Percentiles rank a stretch among this genome's conserved stretches.
These are phyloP conservation scores for Phalaenopsis aphrodite DNA, from an alignment of 106 monocot species.

Conservation along the genomic window DNA sequence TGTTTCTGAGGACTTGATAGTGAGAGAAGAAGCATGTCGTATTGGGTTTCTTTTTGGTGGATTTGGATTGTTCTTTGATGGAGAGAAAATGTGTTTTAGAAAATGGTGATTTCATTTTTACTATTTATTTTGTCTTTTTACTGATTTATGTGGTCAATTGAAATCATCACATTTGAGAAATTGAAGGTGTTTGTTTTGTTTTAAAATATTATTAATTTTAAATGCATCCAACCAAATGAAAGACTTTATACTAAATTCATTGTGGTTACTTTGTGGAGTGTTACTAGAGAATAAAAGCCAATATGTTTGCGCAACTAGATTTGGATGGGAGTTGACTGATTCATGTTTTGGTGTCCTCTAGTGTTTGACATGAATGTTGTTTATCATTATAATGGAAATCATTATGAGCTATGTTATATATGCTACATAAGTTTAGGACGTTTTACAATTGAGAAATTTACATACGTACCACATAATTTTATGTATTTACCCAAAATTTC, in stretches of 20 bases:
- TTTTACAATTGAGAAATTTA: not conserved
- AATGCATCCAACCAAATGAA: not conserved
- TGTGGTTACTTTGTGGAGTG: not conserved
- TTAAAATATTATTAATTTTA: not conserved
- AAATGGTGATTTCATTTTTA: not conserved
- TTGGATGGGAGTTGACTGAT: not conserved
- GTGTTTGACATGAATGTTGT: not conserved
- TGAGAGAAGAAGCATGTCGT: constrained; percentile 98
- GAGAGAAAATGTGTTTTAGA: not conserved
- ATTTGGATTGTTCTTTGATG: constrained; percentile 2
- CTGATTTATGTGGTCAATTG: not conserved
- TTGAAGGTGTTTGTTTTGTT: not conserved
- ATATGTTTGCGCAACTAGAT: not conserved
- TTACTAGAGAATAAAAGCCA: not conserved
- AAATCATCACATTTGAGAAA: not conserved
- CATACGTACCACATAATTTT: too few species aligned
- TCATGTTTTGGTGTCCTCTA: not conserved
- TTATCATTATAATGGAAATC: not conserved
- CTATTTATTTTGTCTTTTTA: not conserved
- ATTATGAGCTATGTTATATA: not conserved
- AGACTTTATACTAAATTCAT: not conserved
- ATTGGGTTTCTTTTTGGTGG: constrained; percentile 23
- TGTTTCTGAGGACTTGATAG: constrained; percentile 98
- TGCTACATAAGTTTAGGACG: not conserved
- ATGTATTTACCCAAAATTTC: too few species aligned